Conservation (phyloP, 2,329 filamentous ascomycete species). For the Microsporum ferrugineum region DNA sequence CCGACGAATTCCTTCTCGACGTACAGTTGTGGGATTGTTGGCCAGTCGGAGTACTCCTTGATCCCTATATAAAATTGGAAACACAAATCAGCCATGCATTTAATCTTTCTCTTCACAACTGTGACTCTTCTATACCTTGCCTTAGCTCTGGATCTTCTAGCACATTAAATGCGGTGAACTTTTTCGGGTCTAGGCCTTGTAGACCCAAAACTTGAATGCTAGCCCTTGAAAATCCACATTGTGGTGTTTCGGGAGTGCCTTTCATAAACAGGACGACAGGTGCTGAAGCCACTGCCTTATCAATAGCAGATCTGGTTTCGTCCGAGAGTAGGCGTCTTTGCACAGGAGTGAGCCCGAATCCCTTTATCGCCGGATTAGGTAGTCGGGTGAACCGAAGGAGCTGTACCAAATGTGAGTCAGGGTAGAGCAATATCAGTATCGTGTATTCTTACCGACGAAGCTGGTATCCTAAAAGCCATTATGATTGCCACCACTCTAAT, state of each 20-base stretch:
- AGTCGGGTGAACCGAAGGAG: slow-evolving; percentile 4
- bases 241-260: slow-evolving; percentile 87
- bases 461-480: background rate
- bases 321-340: slow-evolving; percentile 53
- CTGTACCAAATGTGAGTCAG: background rate
- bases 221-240: slow-evolving; percentile 92
- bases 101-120: background rate
- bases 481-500: background rate
- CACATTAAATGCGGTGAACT: slow-evolving; percentile 98
- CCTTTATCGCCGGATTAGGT: background rate
- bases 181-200: slow-evolving; percentile 86
- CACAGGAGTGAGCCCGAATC: slow-evolving; percentile 4
- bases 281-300: slow-evolving; percentile 74
- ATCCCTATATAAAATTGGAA: slow-evolving; percentile 51
- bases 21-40: slow-evolving; percentile 94
- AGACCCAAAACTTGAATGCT: slow-evolving; percentile 89
- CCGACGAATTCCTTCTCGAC: slow-evolving; percentile 92
- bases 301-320: slow-evolving; percentile 70
- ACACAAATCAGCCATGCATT: background rate
- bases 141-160: slow-evolving; percentile 81
- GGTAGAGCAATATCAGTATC: background rate
- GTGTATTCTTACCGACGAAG: background rate
- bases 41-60: slow-evolving; percentile 99
- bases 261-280: slow-evolving; percentile 99
- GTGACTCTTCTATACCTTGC: slow-evolving; percentile 48